Evolutionary conservation across 139 green algal species (phyloP).

Genomic region (Chlorella sp.): DNA sequence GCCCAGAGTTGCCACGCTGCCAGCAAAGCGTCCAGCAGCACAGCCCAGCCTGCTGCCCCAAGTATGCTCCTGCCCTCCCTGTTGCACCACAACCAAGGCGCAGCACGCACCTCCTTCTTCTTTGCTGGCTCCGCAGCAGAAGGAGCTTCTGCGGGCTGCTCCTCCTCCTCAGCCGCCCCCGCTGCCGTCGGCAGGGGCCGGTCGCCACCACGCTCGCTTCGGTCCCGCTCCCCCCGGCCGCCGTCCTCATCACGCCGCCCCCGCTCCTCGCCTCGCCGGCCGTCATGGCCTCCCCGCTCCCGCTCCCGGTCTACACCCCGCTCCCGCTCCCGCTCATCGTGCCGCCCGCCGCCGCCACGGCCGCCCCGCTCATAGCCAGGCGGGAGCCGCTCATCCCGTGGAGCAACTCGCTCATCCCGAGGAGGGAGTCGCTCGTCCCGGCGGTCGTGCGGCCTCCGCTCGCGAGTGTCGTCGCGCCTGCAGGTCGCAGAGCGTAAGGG

Average conservation of each 20-base stretch:
- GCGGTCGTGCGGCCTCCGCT: neutral
- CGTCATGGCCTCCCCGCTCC: neutral
- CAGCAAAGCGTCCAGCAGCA: too few relatives aligned
- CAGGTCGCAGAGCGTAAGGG: neutral
- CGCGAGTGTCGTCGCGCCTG: conserved; percentile 17
- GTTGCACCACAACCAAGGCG: neutral
- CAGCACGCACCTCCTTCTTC: conserved; percentile 11
- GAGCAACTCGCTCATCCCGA: neutral
- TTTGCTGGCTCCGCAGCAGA: neutral
- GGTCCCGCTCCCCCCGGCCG: neutral
- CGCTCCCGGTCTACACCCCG: neutral
- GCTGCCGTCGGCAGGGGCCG: neutral
- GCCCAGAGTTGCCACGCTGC: too few relatives aligned
- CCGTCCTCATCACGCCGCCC: neutral
- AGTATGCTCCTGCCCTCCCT: neutral
- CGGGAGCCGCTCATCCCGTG: neutral
- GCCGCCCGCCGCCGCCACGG: neutral
- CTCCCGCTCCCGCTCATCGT: neutral
- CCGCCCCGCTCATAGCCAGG: neutral
- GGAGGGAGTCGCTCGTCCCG: neutral
- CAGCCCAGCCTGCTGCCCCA: too few relatives aligned
- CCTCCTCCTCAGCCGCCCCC: neutral
- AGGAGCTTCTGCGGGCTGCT: neutral
- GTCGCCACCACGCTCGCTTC: neutral
- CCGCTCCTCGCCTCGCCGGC: neutral